Conservation (phyloP, 257 asterid species). For the Lavandula angustifolia region DNA sequence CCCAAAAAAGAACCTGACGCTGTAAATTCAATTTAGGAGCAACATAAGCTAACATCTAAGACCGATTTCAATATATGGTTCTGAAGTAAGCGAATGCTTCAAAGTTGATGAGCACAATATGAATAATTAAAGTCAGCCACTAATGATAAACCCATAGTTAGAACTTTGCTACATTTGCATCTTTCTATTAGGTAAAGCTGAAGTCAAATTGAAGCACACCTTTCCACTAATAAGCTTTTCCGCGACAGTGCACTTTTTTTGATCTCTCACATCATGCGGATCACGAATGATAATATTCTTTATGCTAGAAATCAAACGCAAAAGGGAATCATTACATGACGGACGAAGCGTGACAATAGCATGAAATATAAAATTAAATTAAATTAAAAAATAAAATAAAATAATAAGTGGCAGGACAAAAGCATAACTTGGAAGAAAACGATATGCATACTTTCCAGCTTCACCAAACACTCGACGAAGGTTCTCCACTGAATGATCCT, state of each 20-base stretch:
- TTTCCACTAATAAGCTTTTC: conserved; percentile 88
- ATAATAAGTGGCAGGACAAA: neutral
- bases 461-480: conserved; percentile 74
- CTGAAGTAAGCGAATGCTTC: conserved; percentile 15
- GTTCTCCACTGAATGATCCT: conserved; percentile 88
- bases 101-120: neutral
- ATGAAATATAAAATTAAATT: neutral
- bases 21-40: neutral
- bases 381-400: too few species aligned
- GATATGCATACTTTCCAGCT: conserved; percentile 77
- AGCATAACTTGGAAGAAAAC: neutral
- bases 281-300: conserved; percentile 66
- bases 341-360: conserved; percentile 3
- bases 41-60: conserved; percentile 6
- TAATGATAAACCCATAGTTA: conserved; percentile 10
- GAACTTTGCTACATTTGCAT: conserved; percentile 11
- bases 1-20: conserved; percentile 2
- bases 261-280: conserved; percentile 68
- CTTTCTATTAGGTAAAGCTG: conserved; percentile 16
- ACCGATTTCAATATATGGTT: conserved; percentile 3
- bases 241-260: conserved; percentile 63
- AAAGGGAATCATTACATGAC: conserved; percentile 14
- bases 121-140: neutral
- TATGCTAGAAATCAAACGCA: conserved; percentile 50
- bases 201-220: conserved; percentile 47